These are phyloP conservation scores for Cyclostephanos tholiformis DNA, from an alignment of 108 stramenopile species.

Conservation along the genomic window DNA sequence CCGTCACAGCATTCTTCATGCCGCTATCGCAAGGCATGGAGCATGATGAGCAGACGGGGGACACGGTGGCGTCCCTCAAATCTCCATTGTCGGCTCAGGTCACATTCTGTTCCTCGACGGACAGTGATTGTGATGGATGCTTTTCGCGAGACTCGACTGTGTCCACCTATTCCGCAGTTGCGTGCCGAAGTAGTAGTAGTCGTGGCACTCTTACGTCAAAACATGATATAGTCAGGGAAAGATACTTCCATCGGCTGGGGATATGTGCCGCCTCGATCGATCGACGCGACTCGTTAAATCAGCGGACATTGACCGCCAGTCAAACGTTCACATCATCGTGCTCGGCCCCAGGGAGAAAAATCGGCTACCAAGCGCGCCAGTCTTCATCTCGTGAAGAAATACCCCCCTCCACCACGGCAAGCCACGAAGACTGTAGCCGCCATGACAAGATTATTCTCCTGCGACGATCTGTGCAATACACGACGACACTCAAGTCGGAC, in stretches of 20 bases:
- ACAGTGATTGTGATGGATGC: not conserved
- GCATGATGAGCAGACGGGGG: not conserved
- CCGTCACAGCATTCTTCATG: too few species aligned
- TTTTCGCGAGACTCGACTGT: not conserved
- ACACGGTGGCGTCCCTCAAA: not conserved
- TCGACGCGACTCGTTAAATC: not conserved
- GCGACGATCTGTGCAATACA: conserved; percentile 25
- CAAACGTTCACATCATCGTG: not conserved
- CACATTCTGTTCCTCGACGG: not conserved
- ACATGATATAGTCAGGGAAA: conserved; percentile 4
- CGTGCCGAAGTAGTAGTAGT: not conserved
- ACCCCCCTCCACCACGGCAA: not conserved
- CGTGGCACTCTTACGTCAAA: not conserved
- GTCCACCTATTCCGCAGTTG: not conserved
- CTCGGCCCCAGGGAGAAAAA: not conserved
- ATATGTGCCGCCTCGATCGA: conserved; percentile 9
- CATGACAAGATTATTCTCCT: conserved; percentile 23
- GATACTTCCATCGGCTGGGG: conserved; percentile 25
- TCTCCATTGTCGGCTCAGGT: not conserved
- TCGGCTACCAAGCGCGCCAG: not conserved
- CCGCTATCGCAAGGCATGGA: not conserved
- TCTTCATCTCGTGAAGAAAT: conserved; percentile 1
- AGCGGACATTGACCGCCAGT: conserved; percentile 6
- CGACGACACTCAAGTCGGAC: conserved; percentile 35
- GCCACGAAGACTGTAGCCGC: not conserved